A percentile compares a stretch with the other conserved stretches of the same genome.
Evolutionary conservation across 495 filamentous ascomycete genomes (phyloP).

Genomic region (Evernia prunastri): DNA sequence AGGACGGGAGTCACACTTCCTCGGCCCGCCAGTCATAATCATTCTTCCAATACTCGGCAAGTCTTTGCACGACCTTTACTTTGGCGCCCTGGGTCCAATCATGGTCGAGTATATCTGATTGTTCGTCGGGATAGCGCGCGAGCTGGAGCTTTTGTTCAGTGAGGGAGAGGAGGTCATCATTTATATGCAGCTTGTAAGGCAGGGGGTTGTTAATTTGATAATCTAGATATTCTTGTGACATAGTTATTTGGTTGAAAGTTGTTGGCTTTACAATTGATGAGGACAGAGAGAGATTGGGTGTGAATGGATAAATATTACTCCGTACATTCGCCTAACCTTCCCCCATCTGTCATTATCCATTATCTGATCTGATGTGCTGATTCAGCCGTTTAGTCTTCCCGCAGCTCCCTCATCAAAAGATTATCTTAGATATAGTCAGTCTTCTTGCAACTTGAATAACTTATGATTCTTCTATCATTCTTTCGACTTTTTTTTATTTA

Average conservation of each 20-base stretch:
- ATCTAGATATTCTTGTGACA: not conserved
- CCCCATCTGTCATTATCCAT: too few relatives aligned
- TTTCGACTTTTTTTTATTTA: too few relatives aligned
- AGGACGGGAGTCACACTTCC: slow-evolving; percentile 23
- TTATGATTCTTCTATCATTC: too few relatives aligned
- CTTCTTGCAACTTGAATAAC: too few relatives aligned
- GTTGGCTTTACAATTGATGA: too few relatives aligned
- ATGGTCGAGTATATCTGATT: slow-evolving; percentile 25
- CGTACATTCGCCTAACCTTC: too few relatives aligned
- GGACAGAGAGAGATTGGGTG: too few relatives aligned
- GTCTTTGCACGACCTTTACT: slow-evolving; percentile 44
- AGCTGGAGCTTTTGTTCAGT: slow-evolving; percentile 27
- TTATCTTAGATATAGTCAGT: too few relatives aligned
- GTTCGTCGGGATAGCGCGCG: slow-evolving; percentile 25
- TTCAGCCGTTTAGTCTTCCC: too few relatives aligned
- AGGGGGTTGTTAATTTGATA: slow-evolving; percentile 22
- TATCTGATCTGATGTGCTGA: too few relatives aligned
- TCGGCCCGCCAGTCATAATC: slow-evolving; percentile 38
- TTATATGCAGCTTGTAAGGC: slow-evolving; percentile 22
- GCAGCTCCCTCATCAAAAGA: too few relatives aligned
- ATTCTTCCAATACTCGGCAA: slow-evolving; percentile 44
- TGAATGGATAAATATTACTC: too few relatives aligned
- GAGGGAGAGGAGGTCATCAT: slow-evolving; percentile 20
- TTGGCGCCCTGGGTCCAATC: slow-evolving; percentile 43
- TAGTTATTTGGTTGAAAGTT: not conserved